Evolutionary conservation across 176 grass and related monocot species (phyloP), one percentile per base, ranked within the genome.

Genomic region (Zoysia japonica): DNA sequence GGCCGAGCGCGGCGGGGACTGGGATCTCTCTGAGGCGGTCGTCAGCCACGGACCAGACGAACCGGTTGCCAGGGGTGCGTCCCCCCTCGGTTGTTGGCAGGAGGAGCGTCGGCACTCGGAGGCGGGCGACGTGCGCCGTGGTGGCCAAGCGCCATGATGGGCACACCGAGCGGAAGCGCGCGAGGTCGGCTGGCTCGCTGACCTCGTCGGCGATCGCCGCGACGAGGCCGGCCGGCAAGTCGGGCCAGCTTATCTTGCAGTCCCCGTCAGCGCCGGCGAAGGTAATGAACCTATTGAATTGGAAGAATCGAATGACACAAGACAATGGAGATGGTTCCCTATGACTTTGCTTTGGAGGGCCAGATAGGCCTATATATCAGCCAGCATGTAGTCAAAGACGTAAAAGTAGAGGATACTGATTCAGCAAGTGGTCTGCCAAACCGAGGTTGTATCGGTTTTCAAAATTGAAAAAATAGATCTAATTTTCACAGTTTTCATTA

Each of bases 111-210:
- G 75, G 75, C 13, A 50, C 44, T 7, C 75, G 13, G 12, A 28
- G 57, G n/a, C 57, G 43, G 6, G 57, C 59, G 20, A 45, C 74
- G 19, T 76, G 74, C 10, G 56, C 56, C 10, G n/a, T 43, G 38
- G 74, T 64, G 6, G 11, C 44, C 59, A 60, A 61, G 11, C 59
- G 44, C 74, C 74, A 77, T 28, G 74, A 77, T 3, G 74, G 59
- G 74, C 74, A 77, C 57, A 51, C 73, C 73, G 55, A 76, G 9
- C 73, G 73, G 73, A 76, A 76, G 10, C 11, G 40, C 39, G 41
- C 17, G 55, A 76, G 41, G 73, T 77, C 75, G 7, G 19, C 45
- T 19, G 11, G 28, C 20, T 48, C 59, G 19, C 13, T 63, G 57
- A 63, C 42, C 56, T 36, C 47, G 12, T 36, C 60, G 45, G 75